Evolutionary conservation across 768 basidiomycete species (phyloP).

Genomic region (Xerocomus potaroensis): DNA sequence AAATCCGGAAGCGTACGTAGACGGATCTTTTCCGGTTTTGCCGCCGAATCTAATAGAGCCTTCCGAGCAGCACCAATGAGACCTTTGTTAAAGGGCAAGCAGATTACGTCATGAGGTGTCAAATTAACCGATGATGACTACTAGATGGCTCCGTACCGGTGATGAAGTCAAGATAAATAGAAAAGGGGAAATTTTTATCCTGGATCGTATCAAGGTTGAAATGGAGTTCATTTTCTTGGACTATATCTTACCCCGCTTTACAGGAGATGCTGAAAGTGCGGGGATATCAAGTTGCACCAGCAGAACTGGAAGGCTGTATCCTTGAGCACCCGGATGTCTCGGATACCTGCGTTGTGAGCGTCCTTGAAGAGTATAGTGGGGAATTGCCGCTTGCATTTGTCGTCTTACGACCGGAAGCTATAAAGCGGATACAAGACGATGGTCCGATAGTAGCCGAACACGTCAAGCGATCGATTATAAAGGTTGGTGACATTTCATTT

Average conservation of each 20-base stretch:
- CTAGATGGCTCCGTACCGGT: constrained; percentile 63
- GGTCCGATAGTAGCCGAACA: constrained; percentile 31
- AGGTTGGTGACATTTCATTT: constrained; percentile 38
- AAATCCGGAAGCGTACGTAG: constrained; percentile 55
- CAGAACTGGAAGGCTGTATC: constrained; percentile 64
- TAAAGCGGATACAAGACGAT: constrained; percentile 32
- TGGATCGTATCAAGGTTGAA: constrained; percentile 70
- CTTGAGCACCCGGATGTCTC: constrained; percentile 56
- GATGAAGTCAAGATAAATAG: constrained; percentile 66
- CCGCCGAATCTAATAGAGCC: constrained; percentile 8
- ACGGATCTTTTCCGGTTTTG: not conserved
- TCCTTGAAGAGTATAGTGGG: constrained; percentile 71
- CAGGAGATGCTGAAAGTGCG: constrained; percentile 72
- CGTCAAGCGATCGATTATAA: constrained; percentile 42
- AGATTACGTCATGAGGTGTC: not conserved
- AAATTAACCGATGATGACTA: not conserved
- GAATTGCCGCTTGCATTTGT: constrained; percentile 72
- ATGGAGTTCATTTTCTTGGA: not conserved
- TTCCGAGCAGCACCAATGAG: constrained; percentile 48
- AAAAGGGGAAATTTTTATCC: constrained; percentile 59
- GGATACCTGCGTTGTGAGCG: constrained; percentile 61
- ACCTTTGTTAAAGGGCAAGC: constrained; percentile 50
- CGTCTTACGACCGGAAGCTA: constrained; percentile 42
- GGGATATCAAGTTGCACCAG: constrained; percentile 56
- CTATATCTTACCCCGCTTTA: not conserved